phyloP scores from a whole-genome alignment of 129 eudicot species.

The Glebionis coronaria region DNA sequence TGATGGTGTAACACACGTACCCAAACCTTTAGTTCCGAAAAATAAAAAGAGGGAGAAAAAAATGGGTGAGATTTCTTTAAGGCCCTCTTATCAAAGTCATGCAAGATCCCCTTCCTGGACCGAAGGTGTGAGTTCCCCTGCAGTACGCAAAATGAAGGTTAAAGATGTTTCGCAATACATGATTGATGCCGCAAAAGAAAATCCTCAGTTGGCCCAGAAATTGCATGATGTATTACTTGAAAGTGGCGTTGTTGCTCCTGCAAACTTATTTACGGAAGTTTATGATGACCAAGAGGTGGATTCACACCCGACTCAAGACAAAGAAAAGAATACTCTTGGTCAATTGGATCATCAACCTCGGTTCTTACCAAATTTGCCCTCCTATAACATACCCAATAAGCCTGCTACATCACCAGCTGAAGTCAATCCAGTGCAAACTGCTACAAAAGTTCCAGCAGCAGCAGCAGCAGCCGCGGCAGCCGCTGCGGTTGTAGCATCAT shows the following conservation, averaged over 20 bases:
- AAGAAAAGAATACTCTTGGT: constrained; percentile 27
- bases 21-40: constrained; percentile 11
- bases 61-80: constrained; percentile 25
- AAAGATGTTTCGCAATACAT: constrained; percentile 97
- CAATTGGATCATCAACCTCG: constrained; percentile 38
- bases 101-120: constrained; percentile 97
- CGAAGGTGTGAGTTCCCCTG: constrained; percentile 92
- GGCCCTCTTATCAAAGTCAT: constrained; percentile 42
- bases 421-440: constrained; percentile 26
- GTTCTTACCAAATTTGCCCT: constrained; percentile 61
- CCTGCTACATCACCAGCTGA: constrained; percentile 39
- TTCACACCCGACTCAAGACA: constrained; percentile 28
- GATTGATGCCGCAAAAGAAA: constrained; percentile 97
- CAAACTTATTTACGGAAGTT: constrained; percentile 68
- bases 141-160: constrained; percentile 74
- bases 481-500: constrained; percentile 91
- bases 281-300: constrained; percentile 41
- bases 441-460: constrained; percentile 69
- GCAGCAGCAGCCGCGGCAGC: constrained; percentile 82
- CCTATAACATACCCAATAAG: constrained; percentile 30
- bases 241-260: constrained; percentile 96
- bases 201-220: constrained; percentile 91
- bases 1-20: constrained; percentile 7
- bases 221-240: constrained; percentile 90
- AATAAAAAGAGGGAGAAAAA: constrained; percentile 19